phyloP scores from a whole-genome alignment of 345 rosid genomes.

The Abelmoschus esculentus region DNA sequence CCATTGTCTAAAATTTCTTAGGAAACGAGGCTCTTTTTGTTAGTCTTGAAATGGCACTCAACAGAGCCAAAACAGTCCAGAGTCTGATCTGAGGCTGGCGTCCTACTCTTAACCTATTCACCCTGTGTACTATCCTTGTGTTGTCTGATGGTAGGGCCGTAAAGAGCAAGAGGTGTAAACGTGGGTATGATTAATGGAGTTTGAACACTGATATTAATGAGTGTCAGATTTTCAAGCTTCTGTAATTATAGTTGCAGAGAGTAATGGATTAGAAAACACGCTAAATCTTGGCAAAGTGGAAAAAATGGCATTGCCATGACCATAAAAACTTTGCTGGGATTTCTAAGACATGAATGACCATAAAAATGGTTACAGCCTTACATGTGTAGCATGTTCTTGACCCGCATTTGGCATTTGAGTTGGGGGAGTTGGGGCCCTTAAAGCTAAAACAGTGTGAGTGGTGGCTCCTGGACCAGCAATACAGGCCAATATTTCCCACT shows the following conservation, averaged over 20 bases:
- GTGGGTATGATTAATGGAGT: not conserved
- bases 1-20: not conserved
- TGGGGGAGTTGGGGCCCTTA: not conserved
- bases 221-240: not conserved
- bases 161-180: not conserved
- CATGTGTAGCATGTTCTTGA: not conserved
- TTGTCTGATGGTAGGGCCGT: not conserved
- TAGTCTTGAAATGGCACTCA: not conserved
- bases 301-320: not conserved
- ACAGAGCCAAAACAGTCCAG: not conserved
- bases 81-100: not conserved
- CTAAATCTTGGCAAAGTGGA: not conserved
- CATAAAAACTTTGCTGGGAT: not conserved
- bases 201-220: not conserved
- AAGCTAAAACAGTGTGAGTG: not conserved
- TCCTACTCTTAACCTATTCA: not conserved
- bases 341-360: not conserved
- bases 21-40: not conserved
- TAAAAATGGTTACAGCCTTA: not conserved
- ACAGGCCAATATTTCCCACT: not conserved
- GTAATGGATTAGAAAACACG: not conserved
- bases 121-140: not conserved
- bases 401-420: constrained; percentile 2
- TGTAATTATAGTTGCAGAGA: not conserved
- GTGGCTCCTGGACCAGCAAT: not conserved